Evolutionary conservation across 306 rosid genomes (phyloP).

Genomic region (Glycine soja): DNA sequence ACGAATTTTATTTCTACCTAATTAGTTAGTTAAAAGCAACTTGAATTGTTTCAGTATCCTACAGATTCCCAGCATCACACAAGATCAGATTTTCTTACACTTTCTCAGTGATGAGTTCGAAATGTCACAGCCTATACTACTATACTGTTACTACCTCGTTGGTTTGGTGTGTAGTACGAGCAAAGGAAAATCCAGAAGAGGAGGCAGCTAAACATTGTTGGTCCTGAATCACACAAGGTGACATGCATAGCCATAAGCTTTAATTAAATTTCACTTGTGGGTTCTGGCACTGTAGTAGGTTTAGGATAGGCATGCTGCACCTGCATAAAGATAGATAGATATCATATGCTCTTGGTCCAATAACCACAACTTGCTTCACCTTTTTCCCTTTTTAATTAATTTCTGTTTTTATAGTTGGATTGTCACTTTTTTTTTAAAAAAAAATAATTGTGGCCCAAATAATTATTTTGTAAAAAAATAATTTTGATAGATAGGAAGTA

Average conservation of each 20-base stretch:
- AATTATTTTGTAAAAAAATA: too few relatives aligned
- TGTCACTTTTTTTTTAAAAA: too few relatives aligned
- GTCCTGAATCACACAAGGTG: background rate
- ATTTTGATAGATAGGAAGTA: background rate
- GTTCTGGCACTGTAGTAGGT: slow-evolving; percentile 27
- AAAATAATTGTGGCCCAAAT: too few relatives aligned
- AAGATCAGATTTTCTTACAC: slow-evolving; percentile 20
- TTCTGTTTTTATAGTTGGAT: background rate
- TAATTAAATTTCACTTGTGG: slow-evolving; percentile 18
- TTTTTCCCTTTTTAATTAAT: background rate
- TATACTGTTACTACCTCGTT: too few relatives aligned
- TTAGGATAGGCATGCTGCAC: slow-evolving; percentile 50
- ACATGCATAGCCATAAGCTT: slow-evolving; percentile 23
- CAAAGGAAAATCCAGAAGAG: background rate
- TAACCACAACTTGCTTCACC: background rate
- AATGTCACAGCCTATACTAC: too few relatives aligned
- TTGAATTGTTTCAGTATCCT: too few relatives aligned
- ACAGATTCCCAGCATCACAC: background rate
- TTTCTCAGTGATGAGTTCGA: too few relatives aligned
- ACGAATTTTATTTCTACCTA: too few relatives aligned
- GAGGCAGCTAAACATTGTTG: slow-evolving; percentile 28
- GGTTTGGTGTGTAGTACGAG: too few relatives aligned
- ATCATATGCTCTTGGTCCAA: slow-evolving; percentile 2
- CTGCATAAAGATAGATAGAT: slow-evolving; percentile 41
- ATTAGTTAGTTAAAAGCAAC: too few relatives aligned